Conservation (phyloP, 129 eudicot species). For the Logfia minima region DNA sequence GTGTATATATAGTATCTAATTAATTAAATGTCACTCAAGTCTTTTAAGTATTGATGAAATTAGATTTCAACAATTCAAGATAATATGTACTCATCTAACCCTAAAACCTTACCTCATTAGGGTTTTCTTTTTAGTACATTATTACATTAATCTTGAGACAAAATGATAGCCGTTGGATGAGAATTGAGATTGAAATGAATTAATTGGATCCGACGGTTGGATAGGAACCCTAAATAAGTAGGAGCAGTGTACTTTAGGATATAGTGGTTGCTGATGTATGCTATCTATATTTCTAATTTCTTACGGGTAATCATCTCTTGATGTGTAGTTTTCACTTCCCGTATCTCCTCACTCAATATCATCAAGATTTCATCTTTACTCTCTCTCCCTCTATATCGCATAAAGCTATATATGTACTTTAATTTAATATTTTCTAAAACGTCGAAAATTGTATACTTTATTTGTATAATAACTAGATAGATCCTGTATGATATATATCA, state of each 20-base stretch:
- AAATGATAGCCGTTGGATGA: constrained; percentile 28
- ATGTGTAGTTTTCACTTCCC: constrained; percentile 47
- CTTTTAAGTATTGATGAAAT: constrained; percentile 35
- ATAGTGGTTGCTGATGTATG: constrained; percentile 38
- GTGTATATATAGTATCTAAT: no score
- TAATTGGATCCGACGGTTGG: constrained; percentile 10
- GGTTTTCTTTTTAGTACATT: constrained; percentile 12
- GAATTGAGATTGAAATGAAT: constrained; percentile 3
- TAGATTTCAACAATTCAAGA: constrained; percentile 33
- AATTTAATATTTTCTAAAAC: no score
- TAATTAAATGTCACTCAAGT: constrained; percentile 34
- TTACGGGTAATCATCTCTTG: constrained; percentile 44
- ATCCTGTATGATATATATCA: no score
- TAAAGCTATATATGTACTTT: no score
- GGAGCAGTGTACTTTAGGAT: constrained; percentile 39
- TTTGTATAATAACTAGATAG: no score
- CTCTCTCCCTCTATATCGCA: background rate
- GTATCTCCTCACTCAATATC: constrained; percentile 46
- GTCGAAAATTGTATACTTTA: no score
- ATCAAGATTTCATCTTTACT: constrained; percentile 35
- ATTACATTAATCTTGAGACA: background rate
- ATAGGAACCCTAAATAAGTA: constrained; percentile 40
- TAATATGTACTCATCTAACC: constrained; percentile 32
- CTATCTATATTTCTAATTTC: constrained; percentile 29
- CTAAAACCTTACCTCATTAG: constrained; percentile 35